Conservation (phyloP, 768 basidiomycete species). For the Leccinum pellstonianum region DNA sequence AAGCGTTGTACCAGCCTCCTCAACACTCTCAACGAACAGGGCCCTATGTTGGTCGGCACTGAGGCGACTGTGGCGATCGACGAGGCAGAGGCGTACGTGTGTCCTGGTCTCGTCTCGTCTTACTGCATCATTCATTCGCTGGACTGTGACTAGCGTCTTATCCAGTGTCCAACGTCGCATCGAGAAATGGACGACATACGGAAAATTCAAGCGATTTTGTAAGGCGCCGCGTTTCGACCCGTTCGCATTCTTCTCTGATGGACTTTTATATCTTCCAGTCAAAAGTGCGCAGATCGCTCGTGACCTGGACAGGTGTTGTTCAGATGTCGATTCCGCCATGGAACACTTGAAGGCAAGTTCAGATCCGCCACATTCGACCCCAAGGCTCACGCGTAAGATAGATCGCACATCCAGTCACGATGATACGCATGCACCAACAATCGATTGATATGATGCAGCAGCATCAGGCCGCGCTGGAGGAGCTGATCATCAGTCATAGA, state of each 20-base stretch:
- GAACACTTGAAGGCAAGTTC: conserved; percentile 41
- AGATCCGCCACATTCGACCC: conserved; percentile 2
- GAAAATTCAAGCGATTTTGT: conserved; percentile 41
- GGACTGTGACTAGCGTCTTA: conserved; percentile 36
- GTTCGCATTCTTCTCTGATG: conserved; percentile 7
- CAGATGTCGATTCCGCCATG: conserved; percentile 43
- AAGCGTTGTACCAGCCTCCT: conserved; percentile 42
- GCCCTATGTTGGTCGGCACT: conserved; percentile 38
- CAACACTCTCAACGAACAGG: conserved; percentile 40
- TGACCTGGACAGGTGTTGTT: conserved; percentile 43
- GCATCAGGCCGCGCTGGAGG: conserved; percentile 35
- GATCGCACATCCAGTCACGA: conserved; percentile 22
- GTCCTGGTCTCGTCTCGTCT: background rate
- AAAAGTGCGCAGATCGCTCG: conserved; percentile 46
- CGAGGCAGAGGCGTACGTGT: conserved; percentile 43
- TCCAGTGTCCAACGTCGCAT: conserved; percentile 40
- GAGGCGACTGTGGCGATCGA: conserved; percentile 42
- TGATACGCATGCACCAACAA: conserved; percentile 31
- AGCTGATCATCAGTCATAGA: conserved; percentile 38
- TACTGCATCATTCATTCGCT: background rate
- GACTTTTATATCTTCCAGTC: conserved; percentile 29
- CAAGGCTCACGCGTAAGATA: conserved; percentile 4
- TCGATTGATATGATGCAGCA: conserved; percentile 27
- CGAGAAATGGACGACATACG: conserved; percentile 40
- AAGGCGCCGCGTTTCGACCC: conserved; percentile 12